Evolutionary conservation across 2,329 filamentous ascomycete species (phyloP).

Genomic region (Eutypa lata): DNA sequence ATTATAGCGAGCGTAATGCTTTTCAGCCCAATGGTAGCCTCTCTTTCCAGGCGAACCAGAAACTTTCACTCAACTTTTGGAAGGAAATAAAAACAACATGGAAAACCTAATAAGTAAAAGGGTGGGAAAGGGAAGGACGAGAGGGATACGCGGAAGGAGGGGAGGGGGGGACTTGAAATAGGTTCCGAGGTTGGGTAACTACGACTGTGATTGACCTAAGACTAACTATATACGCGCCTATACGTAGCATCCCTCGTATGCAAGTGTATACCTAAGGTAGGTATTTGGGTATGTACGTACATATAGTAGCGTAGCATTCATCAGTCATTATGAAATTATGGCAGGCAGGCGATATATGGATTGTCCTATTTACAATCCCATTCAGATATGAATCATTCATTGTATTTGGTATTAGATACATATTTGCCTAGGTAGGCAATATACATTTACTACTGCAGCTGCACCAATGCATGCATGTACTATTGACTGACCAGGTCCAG

Average conservation of each 20-base stretch:
- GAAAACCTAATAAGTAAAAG: not conserved
- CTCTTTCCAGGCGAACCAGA: not conserved
- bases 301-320: too few relatives aligned
- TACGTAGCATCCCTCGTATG: not conserved
- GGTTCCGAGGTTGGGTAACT: not conserved
- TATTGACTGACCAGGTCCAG: not conserved
- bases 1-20: constrained; percentile 21
- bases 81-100: not conserved
- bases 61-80: not conserved
- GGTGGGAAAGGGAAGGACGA: constrained; percentile 6
- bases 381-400: too few relatives aligned
- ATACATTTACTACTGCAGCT: not conserved
- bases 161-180: constrained; percentile 1
- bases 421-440: not conserved
- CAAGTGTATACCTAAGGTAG: too few relatives aligned
- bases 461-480: not conserved
- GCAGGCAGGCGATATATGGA: too few relatives aligned
- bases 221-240: not conserved
- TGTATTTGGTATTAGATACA: too few relatives aligned
- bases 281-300: too few relatives aligned
- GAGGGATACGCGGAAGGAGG: constrained; percentile 8
- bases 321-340: too few relatives aligned
- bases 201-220: not conserved
- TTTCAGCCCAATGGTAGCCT: constrained; percentile 7
- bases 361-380: not conserved